Evolutionary conservation across 1,139 yeast genomes (phyloP).

Genomic region (Zhuliangozyma parablackwelliae): DNA sequence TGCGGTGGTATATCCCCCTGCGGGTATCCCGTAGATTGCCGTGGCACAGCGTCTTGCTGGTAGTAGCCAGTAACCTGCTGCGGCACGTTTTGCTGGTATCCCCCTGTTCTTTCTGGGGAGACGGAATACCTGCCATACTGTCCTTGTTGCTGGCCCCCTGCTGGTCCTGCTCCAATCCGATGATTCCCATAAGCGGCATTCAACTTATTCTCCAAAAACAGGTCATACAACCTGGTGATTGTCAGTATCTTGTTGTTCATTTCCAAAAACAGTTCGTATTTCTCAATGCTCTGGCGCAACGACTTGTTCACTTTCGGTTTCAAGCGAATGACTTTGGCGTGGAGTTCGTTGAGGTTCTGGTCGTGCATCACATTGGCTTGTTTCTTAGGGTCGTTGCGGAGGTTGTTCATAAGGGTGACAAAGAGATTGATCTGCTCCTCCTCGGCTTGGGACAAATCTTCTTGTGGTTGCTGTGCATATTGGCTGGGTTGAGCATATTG

Average conservation of each 20-base stretch:
- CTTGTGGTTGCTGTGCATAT: constrained; percentile 13
- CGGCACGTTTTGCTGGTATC: constrained; percentile 2
- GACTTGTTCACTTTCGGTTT: constrained; percentile 75
- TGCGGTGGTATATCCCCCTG: neutral
- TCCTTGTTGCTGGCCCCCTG: too few species aligned
- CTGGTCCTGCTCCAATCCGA: constrained; percentile 11
- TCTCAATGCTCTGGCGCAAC: constrained; percentile 57
- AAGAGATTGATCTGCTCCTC: constrained; percentile 68
- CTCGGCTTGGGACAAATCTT: constrained; percentile 52
- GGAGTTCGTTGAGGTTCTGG: constrained; percentile 56
- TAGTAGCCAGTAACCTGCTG: constrained; percentile 1
- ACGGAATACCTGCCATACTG: neutral
- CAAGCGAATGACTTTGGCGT: constrained; percentile 57
- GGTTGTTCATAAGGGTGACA: constrained; percentile 57
- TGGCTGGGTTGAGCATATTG: constrained; percentile 7
- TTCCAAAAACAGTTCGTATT: constrained; percentile 68
- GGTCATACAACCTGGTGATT: constrained; percentile 74
- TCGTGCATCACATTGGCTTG: constrained; percentile 57
- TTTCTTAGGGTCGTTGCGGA: constrained; percentile 45
- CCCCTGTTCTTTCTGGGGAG: too few species aligned
- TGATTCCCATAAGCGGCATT: constrained; percentile 43
- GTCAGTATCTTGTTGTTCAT: constrained; percentile 81
- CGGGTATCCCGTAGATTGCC: neutral
- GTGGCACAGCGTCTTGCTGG: constrained; percentile 1
- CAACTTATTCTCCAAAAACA: constrained; percentile 66